phyloP scores from a whole-genome alignment of 2,329 filamentous ascomycete species.

The Xylariaceae sp. region DNA sequence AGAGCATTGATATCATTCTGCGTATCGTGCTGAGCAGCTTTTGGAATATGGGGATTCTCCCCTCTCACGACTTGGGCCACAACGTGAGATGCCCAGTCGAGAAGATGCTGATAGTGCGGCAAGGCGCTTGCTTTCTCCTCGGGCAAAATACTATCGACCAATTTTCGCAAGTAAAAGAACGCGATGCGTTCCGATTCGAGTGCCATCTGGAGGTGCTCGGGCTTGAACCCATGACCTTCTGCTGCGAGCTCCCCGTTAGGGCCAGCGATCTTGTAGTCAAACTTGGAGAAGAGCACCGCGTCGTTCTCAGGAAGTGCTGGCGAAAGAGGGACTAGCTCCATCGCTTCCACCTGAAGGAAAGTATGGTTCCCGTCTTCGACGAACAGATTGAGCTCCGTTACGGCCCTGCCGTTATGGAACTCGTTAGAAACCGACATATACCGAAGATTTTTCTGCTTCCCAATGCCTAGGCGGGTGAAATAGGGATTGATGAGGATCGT shows the following conservation, averaged over 20 bases:
- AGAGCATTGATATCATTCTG: not conserved
- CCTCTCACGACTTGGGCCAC: not conserved
- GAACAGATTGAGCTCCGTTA: slow-evolving; percentile 1
- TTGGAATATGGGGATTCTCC: not conserved
- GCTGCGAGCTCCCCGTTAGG: slow-evolving; percentile 5
- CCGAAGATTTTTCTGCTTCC: not conserved
- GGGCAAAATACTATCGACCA: not conserved
- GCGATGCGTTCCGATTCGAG: slow-evolving; percentile 10
- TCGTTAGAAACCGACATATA: not conserved
- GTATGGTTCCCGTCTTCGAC: not conserved
- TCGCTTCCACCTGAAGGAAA: slow-evolving; percentile 7
- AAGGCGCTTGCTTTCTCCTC: not conserved
- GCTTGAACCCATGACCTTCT: not conserved
- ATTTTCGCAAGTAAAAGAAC: slow-evolving; percentile 7
- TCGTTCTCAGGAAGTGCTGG: not conserved
- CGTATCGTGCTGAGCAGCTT: not conserved
- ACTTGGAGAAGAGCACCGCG: slow-evolving; percentile 5
- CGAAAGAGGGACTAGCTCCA: slow-evolving; percentile 6
- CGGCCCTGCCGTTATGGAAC: not conserved
- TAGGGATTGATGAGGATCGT: slow-evolving; percentile 21
- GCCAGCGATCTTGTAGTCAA: not conserved
- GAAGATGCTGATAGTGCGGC: slow-evolving; percentile 5
- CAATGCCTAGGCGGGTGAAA: not conserved
- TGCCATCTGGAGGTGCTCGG: not conserved
- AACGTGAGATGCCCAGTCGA: slow-evolving; percentile 1